phyloP scores from a whole-genome alignment of 179 eudicot species.

The Heliamphora pulchella region DNA sequence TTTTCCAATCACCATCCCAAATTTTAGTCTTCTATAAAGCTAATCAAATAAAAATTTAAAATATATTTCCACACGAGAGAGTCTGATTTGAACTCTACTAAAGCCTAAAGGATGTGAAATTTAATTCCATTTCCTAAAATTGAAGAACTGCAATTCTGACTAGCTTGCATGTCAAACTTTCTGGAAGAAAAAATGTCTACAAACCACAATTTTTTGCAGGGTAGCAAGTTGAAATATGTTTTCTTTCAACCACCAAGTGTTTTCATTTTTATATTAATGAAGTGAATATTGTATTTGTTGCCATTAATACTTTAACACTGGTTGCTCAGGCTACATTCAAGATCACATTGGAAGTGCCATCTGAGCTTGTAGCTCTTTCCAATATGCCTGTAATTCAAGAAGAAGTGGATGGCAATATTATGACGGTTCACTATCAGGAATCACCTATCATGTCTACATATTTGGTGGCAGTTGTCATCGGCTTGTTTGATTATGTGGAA shows the following conservation, averaged over 20 bases:
- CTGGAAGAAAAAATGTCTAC: background rate
- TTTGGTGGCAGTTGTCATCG: slow-evolving; percentile 94
- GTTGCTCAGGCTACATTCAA: slow-evolving; percentile 77
- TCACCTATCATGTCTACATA: slow-evolving; percentile 96
- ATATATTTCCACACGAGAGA: background rate
- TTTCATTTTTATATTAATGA: background rate
- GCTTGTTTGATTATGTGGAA: slow-evolving; percentile 87
- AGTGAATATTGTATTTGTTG: background rate
- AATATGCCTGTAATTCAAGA: slow-evolving; percentile 91
- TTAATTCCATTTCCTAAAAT: background rate
- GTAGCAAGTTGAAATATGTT: background rate
- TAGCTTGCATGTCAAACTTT: background rate
- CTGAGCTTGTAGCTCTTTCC: slow-evolving; percentile 83
- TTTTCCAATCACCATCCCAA: background rate
- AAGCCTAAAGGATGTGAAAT: background rate
- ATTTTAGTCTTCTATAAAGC: background rate
- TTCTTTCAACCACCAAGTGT: background rate
- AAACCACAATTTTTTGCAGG: background rate
- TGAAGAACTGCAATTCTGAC: background rate
- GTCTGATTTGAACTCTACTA: background rate
- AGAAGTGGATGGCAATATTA: slow-evolving; percentile 52
- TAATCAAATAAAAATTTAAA: no score
- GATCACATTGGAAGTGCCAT: slow-evolving; percentile 86
- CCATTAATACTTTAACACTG: background rate
- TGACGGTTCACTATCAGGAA: slow-evolving; percentile 74